phyloP scores from a whole-genome alignment of 2,329 filamentous ascomycete genomes.

The Colletotrichum tanaceti region DNA sequence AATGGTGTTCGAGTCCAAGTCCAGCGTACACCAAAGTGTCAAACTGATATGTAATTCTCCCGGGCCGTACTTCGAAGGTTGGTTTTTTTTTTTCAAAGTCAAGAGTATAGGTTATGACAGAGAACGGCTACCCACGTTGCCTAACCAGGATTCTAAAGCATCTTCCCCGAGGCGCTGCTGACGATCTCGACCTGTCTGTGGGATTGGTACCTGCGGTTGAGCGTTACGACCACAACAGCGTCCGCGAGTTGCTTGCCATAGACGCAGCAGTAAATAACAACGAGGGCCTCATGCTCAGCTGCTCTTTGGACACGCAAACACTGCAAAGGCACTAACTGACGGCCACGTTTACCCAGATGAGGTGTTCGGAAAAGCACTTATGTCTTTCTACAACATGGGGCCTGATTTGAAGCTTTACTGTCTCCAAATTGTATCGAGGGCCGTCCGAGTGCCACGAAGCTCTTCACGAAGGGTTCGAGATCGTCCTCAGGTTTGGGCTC shows the following conservation, averaged over 20 bases:
- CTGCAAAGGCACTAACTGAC: background rate
- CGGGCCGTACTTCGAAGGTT: background rate
- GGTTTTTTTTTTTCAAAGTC: conserved; percentile 32
- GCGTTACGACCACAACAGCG: background rate
- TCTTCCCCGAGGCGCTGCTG: background rate
- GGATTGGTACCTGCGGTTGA: background rate
- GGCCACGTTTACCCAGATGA: background rate
- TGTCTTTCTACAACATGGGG: conserved; percentile 1
- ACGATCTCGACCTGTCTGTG: background rate
- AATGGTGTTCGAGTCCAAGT: background rate
- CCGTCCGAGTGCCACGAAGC: background rate
- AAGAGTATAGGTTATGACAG: no score
- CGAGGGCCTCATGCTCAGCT: background rate
- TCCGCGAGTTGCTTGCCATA: conserved; percentile 4
- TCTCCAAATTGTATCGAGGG: background rate
- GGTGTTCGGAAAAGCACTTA: background rate
- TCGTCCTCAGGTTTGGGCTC: background rate
- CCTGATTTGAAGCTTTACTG: background rate
- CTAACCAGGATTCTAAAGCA: background rate
- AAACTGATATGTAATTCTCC: conserved; percentile 6
- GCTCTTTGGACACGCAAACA: background rate
- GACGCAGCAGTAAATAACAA: background rate
- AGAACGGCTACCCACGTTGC: background rate
- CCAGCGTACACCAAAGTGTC: background rate
- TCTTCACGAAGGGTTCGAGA: background rate